Base-by-base conservation (phyloP, 768 basidiomycete genomes). In the Boletus subcaerulescens region DNA sequence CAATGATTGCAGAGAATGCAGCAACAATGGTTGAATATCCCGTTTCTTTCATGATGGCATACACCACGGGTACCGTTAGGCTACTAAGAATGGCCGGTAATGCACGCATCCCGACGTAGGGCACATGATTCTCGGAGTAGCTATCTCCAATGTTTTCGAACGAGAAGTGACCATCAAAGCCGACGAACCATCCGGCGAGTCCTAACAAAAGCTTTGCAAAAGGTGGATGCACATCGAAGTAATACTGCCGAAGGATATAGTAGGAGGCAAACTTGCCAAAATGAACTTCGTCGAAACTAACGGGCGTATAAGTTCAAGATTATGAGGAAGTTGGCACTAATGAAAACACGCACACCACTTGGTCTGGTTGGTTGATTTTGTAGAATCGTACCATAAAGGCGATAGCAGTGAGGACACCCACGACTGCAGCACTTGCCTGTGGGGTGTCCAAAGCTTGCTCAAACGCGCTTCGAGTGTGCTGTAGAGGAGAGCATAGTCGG, bases 171-270 rank as follows among this genome's bases (percentile, higher is more conserved):
- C 97, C 97, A 61, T 98, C 90, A 66, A 95, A 98, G 11, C 96
- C 97, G 31, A 94, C 91, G 53, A 95, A 89, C 93, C 93, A 98
- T 58, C 93, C 97, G 29, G 91, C 91, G 33, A 97, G 80, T 40
- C 87, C 97, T 65, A 96, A 92, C 24, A 99, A 79, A 56, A 99
- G 81, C 71, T 99, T 99, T 40, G 97, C 95, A 48, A 98, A 83
- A 3, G 97, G 97, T 36, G 97, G 97, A 65, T 99, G 97, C 9
- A 99, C 96, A 69, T 99, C 97, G 77, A 99, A 99, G 75, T 98
- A 98, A 76, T 98, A 99, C 73, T 97, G 84, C 60, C 96, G 82
- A 44, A 76, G 76, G 67, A 98, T 86, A 73, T 99, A 99, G 73
- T 93, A 91, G 6, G 91, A 84, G 13, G 97, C 95, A 69, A 99